A percentile compares a stretch with the other conserved stretches of the same genome.
phyloP scores from a whole-genome alignment of 345 rosid species.

The Populus tremula region DNA sequence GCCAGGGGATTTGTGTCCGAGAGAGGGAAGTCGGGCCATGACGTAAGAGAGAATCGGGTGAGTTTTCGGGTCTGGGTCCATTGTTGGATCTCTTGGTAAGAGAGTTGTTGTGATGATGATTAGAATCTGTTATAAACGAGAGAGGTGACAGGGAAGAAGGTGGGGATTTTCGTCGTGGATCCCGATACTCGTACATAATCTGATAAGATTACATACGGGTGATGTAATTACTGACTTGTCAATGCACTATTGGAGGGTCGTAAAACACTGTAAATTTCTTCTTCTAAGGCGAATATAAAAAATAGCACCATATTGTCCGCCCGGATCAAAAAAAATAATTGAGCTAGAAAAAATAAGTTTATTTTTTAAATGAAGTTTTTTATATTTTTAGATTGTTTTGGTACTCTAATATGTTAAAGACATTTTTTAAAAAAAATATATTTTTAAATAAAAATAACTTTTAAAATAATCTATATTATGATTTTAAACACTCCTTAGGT shows the following conservation, averaged over 20 bases:
- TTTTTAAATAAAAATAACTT: too few relatives aligned
- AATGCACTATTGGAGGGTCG: too few relatives aligned
- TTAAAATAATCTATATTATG: too few relatives aligned
- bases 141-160: background rate
- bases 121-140: background rate
- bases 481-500: too few relatives aligned
- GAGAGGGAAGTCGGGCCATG: constrained; percentile 65
- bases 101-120: background rate
- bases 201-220: background rate
- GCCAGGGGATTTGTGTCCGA: constrained; percentile 42
- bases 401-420: too few relatives aligned
- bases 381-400: too few relatives aligned
- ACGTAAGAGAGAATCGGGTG: constrained; percentile 90
- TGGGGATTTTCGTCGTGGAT: background rate
- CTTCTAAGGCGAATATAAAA: too few relatives aligned
- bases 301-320: too few relatives aligned
- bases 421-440: fast-evolving
- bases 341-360: too few relatives aligned
- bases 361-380: too few relatives aligned
- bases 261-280: too few relatives aligned
- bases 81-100: background rate
- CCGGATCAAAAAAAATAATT: too few relatives aligned
- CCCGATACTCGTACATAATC: background rate
- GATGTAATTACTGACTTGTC: background rate
- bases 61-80: constrained; percentile 72